Evolutionary conservation across 768 basidiomycete species (phyloP), one percentile per base, ranked within the genome.

Genomic region (Macrolepiota fuliginosa): DNA sequence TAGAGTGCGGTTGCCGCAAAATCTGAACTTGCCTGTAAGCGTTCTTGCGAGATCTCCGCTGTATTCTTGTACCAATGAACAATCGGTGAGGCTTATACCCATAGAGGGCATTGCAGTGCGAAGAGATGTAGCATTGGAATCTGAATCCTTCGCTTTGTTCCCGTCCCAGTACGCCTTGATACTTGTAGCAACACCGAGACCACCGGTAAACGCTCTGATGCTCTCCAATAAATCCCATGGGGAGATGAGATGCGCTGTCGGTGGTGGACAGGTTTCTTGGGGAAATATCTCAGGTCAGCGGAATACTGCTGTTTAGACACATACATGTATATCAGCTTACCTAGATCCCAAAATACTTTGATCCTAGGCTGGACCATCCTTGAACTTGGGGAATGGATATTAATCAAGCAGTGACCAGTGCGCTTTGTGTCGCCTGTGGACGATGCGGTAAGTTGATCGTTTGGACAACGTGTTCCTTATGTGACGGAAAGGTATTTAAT

Each of bases 101-200:
- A 61, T 61, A 9, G 51, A 53, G 13, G 42, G 19, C 40, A 61
- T 24, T 9, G 42, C 40, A 36, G 22, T 29, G 22, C 42, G 39
- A n/a, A 61, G 37, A 54, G 52, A 10, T 7, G 17, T 32, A 22
- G 29, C n/a, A 15, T 45, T 13, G 5, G 19, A 22, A 2, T 5
- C 10, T 3, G 32, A 40, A 32, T 24, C 24, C 15, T 60, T 13
- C 13, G 27, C 11, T 35, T 24, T 45, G 24, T 50, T 58, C 4
- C 53, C n/a, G 50, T 54, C 40, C 42, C 53, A 66, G 27, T 64
- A 66, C n/a, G n/a, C n/a, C n/a, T n/a, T n/a, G n/a, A n/a, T n/a
- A n/a, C n/a, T n/a, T n/a, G n/a, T n/a, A n/a, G n/a, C n/a, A n/a
- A n/a, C n/a, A n/a, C n/a, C n/a, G n/a, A n/a, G n/a, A n/a, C n/a